Evolutionary conservation across 2,329 filamentous ascomycete species (phyloP), one percentile per base, ranked within the genome.

Genomic region (Erysiphe pulchra): DNA sequence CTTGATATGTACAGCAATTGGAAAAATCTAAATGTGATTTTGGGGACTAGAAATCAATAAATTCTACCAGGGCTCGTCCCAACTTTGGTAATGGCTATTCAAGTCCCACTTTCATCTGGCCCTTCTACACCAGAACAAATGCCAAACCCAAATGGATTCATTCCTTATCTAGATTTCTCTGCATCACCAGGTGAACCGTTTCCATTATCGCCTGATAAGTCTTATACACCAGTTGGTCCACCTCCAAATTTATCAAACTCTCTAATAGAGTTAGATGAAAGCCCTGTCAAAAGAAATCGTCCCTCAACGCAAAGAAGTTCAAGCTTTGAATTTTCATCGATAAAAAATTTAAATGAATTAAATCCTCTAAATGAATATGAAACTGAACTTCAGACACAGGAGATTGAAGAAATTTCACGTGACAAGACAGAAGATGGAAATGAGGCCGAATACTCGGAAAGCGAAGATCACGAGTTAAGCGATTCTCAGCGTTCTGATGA

Each of bases 181-280:
- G 73, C 69, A 17, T 75, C 71, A 14, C 71, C 71, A 45, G 68
- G 68, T 42, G 71, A 69, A 37, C 65, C 63, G 47, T 70, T 71
- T 1, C 70, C 69, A 24, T 68, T 67, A 31, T 63, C 62, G 48
- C 59, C 62, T 24, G 57, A 58, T 49, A 73, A 70, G n/a, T 71
- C 70, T 18, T 71, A 71, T 31, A 63, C 65, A 47, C 70, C 67
- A 2, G 63, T 63, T 39, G 69, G 69, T 42, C 67, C 69, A 28
- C 65, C 65, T 7, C 63, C 63, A 39, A 53, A 67, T 17, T 67
- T 71, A 51, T 66, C 66, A 45, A 68, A 64, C 56, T 70, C 71
- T 14, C 64, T 65, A 49, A 57, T 66, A 47, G 60, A 59, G 24
- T 54, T 49, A 14, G 45, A 45, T n/a, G 28, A 50, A 44, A 38